Evolutionary conservation across 805 yeast genomes (phyloP).

Genomic region (Spathaspora passalidarum): DNA sequence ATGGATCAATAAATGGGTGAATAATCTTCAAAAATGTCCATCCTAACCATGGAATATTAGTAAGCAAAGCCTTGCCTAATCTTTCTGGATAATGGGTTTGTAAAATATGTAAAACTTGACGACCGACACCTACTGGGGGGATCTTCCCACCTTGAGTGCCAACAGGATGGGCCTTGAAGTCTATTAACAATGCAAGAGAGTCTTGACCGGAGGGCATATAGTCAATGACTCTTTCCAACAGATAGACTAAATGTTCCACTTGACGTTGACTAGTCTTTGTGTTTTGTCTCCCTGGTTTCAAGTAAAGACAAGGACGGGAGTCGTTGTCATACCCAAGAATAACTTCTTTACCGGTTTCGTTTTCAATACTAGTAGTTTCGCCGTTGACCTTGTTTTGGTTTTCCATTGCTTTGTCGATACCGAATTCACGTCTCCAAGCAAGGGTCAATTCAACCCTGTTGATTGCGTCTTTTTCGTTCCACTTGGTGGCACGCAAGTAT

Average conservation of each 20-base stretch:
- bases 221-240: slow-evolving; percentile 89
- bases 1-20: slow-evolving; percentile 94
- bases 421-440: slow-evolving; percentile 94
- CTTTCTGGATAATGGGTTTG: slow-evolving; percentile 98
- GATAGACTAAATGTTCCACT: slow-evolving; percentile 92
- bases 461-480: slow-evolving; percentile 72
- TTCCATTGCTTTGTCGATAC: slow-evolving; percentile 43
- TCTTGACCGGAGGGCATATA: slow-evolving; percentile 98
- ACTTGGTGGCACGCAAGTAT: slow-evolving; percentile 90
- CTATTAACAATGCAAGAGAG: slow-evolving; percentile 84
- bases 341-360: slow-evolving; percentile 89
- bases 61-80: slow-evolving; percentile 85
- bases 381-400: slow-evolving; percentile 53
- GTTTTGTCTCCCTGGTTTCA: slow-evolving; percentile 94
- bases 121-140: slow-evolving; percentile 86
- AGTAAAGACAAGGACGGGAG: slow-evolving; percentile 85
- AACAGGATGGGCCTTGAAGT: slow-evolving; percentile 78
- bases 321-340: slow-evolving; percentile 88
- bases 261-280: slow-evolving; percentile 87
- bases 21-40: slow-evolving; percentile 90
- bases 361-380: slow-evolving; percentile 59
- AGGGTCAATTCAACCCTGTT: slow-evolving; percentile 72
- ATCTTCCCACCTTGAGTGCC: slow-evolving; percentile 61
- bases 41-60: slow-evolving; percentile 92
- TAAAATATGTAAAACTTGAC: slow-evolving; percentile 86